Conservation (phyloP, 2,329 filamentous ascomycete genomes). For the Diaporthe caulivora region DNA sequence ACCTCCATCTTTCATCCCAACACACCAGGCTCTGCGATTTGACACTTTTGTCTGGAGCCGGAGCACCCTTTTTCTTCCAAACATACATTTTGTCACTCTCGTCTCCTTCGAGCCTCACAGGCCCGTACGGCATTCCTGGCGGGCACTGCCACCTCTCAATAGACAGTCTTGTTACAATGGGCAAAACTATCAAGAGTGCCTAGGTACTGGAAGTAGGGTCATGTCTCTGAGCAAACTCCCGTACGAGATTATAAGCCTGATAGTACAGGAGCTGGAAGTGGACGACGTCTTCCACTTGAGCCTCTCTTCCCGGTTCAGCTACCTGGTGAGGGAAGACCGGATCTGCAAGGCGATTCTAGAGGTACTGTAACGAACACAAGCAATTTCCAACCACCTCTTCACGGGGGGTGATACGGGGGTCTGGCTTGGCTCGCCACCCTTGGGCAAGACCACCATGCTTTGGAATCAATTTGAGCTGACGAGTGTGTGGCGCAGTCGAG, state of each 20-base stretch:
- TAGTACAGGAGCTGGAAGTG: constrained; percentile 66
- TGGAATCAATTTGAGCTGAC: constrained; percentile 40
- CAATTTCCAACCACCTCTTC: background rate
- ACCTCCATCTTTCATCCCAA: background rate
- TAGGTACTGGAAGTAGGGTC: constrained; percentile 20
- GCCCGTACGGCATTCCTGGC: background rate
- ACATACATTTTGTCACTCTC: background rate
- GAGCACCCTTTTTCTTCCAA: background rate
- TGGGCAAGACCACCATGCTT: background rate
- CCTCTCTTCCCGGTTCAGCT: constrained; percentile 64
- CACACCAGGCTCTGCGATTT: background rate
- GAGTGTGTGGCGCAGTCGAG: constrained; percentile 47
- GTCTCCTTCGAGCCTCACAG: too few relatives aligned
- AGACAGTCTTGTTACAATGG: constrained; percentile 6
- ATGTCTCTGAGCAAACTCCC: constrained; percentile 61
- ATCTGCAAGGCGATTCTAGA: constrained; percentile 70
- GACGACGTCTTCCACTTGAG: constrained; percentile 70
- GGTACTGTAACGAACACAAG: constrained; percentile 55
- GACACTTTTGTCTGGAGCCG: background rate
- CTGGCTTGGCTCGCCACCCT: constrained; percentile 6
- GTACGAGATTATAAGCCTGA: constrained; percentile 73
- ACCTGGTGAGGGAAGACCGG: constrained; percentile 63
- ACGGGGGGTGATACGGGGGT: background rate
- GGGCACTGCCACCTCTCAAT: background rate
- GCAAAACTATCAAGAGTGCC: background rate